Base-by-base conservation (phyloP, 306 rosid genomes). In the Prunus armeniaca region DNA sequence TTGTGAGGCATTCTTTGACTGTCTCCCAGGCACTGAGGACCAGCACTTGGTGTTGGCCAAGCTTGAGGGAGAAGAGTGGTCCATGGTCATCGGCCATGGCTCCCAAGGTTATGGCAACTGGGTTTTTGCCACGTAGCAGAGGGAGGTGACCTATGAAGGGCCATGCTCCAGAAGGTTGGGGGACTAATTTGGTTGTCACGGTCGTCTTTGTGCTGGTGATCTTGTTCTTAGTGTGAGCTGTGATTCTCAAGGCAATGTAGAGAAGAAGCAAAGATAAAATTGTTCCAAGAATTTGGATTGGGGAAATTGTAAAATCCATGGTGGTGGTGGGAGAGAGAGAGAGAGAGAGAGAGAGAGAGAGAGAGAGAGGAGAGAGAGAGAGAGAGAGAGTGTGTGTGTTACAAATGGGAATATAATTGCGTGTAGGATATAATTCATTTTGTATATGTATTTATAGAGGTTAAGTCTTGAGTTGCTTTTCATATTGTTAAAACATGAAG, bases 81-180 rank as follows among this genome's bases (percentile, higher is more conserved):
- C 83, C 86, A 51, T 54, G 13, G 49, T 74, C 32, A 28, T 82
- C 86, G 1, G 82, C 77, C 24, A 82, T 45, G 55, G 71, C 77
- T 27, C 80, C 86, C 8, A 82, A 80, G 50, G 30, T 74, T 54
- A 25, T 25, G 6, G 76, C 77, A 20, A 78, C 27, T 6, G 83
- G 80, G 11, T 10, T 18, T 43, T 38, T 62, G 1, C 65, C 51
- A 1, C 77, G 69, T 2, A 82, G 73, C 19, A 68, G 80, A 38
- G 47, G 80, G 50, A 82, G 86, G 70, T 82, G 83, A 3, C 86
- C 86, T 2, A 82, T 74, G 1, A 82, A 15, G 2, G 86, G 86
- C 76, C 76, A 64, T 6, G 73, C 54, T 15, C 80, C 80, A 0
- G 80, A 72, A 4, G 82, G 82, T 65, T 78, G 69, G 5, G 83